These are phyloP conservation scores for Colletotrichum magnum DNA, from an alignment of 2,329 filamentous ascomycete genomes.

Conservation along the genomic window DNA sequence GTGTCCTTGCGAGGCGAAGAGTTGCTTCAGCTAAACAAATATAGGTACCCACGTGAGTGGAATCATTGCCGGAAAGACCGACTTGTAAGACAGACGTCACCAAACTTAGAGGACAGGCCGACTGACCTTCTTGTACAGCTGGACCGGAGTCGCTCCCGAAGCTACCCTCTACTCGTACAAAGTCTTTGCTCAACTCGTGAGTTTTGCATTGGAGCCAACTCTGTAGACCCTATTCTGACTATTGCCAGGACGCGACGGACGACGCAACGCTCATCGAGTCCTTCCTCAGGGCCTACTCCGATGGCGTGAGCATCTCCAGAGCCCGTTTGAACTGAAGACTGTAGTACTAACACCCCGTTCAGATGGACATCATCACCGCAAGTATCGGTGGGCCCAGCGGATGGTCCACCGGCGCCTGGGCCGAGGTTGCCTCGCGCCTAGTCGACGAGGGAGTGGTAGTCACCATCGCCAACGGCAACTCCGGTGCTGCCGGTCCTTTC, in stretches of 20 bases:
- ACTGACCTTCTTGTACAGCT: conserved; percentile 36
- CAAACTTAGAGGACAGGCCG: neutral
- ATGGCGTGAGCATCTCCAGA: conserved; percentile 45
- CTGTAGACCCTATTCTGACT: neutral
- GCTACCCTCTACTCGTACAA: conserved; percentile 48
- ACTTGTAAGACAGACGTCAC: conserved; percentile 33
- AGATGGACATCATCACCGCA: conserved; percentile 57
- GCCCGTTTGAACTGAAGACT: accelerated
- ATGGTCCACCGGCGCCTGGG: conserved; percentile 53
- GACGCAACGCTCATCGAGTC: conserved; percentile 57
- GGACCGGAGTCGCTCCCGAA: conserved; percentile 48
- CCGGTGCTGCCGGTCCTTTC: conserved; percentile 63
- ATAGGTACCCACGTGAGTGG: conserved; percentile 52
- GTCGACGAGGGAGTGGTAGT: conserved; percentile 63
- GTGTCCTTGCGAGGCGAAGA: conserved; percentile 19
- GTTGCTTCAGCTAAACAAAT: conserved; percentile 37
- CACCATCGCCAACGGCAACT: conserved; percentile 66
- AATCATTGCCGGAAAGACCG: conserved; percentile 48
- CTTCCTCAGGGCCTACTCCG: conserved; percentile 52
- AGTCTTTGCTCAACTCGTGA: conserved; percentile 44
- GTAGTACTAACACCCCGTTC: neutral
- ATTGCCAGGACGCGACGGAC: conserved; percentile 41
- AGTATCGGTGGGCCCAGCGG: conserved; percentile 57
- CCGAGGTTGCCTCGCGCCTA: conserved; percentile 56
- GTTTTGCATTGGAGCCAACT: neutral